phyloP scores from a whole-genome alignment of 1,284 basidiomycete species.

The Malassezia caprae region DNA sequence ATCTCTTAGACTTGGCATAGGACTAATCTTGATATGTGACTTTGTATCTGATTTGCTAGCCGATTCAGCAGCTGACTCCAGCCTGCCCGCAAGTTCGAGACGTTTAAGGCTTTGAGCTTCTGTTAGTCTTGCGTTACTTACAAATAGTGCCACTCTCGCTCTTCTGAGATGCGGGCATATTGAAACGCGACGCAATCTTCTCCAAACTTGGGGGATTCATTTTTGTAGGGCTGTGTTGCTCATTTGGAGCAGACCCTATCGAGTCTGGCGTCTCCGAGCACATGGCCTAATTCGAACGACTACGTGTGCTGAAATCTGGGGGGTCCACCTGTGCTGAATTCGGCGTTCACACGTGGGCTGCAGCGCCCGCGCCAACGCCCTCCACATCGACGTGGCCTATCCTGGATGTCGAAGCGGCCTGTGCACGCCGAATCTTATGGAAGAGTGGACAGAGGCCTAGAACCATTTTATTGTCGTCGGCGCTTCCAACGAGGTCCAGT shows the following conservation, averaged over 20 bases:
- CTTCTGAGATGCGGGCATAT: background rate
- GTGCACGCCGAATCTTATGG: background rate
- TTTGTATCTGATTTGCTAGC: background rate
- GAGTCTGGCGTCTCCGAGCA: background rate
- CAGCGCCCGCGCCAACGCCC: background rate
- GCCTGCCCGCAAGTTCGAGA: constrained; percentile 11
- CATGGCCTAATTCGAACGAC: background rate
- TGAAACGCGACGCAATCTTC: constrained; percentile 11
- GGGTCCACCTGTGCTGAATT: background rate
- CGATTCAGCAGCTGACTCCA: background rate
- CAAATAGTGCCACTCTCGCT: background rate
- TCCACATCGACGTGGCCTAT: background rate
- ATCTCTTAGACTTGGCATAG: constrained; percentile 40
- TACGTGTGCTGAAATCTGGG: background rate
- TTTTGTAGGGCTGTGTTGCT: background rate
- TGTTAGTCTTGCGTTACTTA: background rate
- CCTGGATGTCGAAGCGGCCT: background rate
- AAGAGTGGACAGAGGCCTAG: background rate
- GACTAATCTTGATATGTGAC: constrained; percentile 11
- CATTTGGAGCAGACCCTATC: background rate
- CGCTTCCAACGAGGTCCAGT: background rate
- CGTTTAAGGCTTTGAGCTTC: constrained; percentile 5
- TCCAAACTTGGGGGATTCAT: constrained; percentile 7
- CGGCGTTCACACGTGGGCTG: background rate
- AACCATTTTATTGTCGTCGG: background rate